Base-by-base conservation (phyloP, 2,329 filamentous ascomycete genomes). In the Sarocladium strictum region DNA sequence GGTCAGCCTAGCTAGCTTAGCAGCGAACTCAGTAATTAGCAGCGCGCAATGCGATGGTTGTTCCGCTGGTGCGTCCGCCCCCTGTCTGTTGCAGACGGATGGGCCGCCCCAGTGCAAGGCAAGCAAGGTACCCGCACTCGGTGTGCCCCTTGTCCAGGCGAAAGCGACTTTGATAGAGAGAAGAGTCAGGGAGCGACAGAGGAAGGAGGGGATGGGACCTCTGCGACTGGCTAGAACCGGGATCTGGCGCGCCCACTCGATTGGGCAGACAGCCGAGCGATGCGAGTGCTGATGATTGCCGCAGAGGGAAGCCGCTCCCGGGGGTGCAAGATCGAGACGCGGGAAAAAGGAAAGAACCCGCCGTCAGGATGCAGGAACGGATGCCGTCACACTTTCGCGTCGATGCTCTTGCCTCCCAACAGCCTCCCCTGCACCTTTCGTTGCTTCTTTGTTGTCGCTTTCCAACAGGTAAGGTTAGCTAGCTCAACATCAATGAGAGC, bases 41-140 rank as follows among this genome's bases (percentile, higher is more conserved):
- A 9, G 9, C 38, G 10, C 9, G 43, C 21, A 51, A 35, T 33
- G 7, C 47, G 29, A 51, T 51, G 47, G 29, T 19, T 26, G 29
- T 47, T 23, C 43, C 43, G 43, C 24, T 24, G n/a, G 21, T 35
- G 47, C n/a, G 26, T 33, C 47, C n/a, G 26, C 47, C 47, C 43
- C 47, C 47, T 51, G 47, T 32, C 47, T 51, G 17, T 26, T 51
- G 47, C 47, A 51, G 47, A 33, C 47, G 47, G 47, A 51, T 51
- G 47, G 47, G 17, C 23, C 47, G 47, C 26, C 12, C 26, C 43
- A 43, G 40, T 24, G 40, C 40, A 43, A 32, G 43, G 43, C 43
- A 49, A 32, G 43, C 26, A 51, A 51, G 47, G 47, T 51, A 51
- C 47, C 47, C 47, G 47, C 47, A 51, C 47, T 19, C 27, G 27